Evolutionary conservation across 2,329 filamentous ascomycete species (phyloP).

Genomic region (Teratosphaeria nubilosa): DNA sequence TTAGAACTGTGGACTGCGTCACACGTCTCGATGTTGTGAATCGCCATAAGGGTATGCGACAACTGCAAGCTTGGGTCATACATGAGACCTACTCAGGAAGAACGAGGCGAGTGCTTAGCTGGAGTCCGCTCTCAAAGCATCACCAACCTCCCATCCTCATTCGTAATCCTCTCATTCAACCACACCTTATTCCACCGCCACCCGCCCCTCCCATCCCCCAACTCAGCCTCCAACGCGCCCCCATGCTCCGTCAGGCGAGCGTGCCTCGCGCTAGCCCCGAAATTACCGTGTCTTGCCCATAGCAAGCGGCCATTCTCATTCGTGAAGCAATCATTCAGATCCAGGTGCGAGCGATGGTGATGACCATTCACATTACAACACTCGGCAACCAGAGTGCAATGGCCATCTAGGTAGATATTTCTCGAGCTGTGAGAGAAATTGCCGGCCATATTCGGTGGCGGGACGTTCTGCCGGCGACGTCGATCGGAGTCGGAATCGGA

Average conservation of each 20-base stretch:
- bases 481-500: constrained; percentile 12
- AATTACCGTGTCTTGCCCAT: constrained; percentile 30
- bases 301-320: constrained; percentile 28
- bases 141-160: constrained; percentile 28
- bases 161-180: constrained; percentile 31
- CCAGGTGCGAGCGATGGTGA: constrained; percentile 23
- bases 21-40: neutral
- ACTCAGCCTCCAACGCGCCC: constrained; percentile 25
- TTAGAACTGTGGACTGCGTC: neutral
- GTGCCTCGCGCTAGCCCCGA: constrained; percentile 24
- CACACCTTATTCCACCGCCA: constrained; percentile 24
- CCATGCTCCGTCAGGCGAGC: constrained; percentile 24
- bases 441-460: constrained; percentile 16
- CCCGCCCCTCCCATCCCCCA: constrained; percentile 26
- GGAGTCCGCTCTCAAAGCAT: constrained; percentile 10
- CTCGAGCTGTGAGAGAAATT: constrained; percentile 28
- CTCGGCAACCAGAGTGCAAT: constrained; percentile 29
- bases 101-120: neutral
- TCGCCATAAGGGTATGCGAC: neutral
- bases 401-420: constrained; percentile 26
- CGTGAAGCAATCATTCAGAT: constrained; percentile 29
- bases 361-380: constrained; percentile 25
- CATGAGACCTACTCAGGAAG: neutral
- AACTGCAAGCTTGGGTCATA: neutral
- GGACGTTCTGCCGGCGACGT: constrained; percentile 7